Evolutionary conservation across 495 filamentous ascomycete species (phyloP), one percentile per base, ranked within the genome.

Genomic region (Podospora tetraspora): DNA sequence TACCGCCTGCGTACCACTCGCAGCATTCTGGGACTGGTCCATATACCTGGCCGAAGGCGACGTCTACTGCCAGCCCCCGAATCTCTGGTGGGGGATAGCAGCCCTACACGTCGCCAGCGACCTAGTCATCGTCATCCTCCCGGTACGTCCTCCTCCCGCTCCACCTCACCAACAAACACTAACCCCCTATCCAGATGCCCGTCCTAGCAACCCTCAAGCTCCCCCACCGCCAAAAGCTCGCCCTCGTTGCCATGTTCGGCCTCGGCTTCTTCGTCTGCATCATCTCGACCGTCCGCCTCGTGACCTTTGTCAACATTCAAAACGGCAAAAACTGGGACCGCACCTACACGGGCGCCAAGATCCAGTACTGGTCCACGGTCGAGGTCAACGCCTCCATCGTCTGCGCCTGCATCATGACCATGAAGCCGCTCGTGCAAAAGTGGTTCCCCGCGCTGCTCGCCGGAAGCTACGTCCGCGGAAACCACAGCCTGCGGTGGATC

Each of bases 211-310:
- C 63, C 3, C 11, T 74, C 11, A 77, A 74, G 16, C 62, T 77
- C 19, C 74, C 75, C 2, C 57, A 66, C 37, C 65, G 70, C 13
- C 75, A 77, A 32, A 76, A 76, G 23, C 64, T 69, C 37, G 75
- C 74, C 43, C 69, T 77, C 22, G 66, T 76, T 1, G 72, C 68
- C 10, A 69, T 77, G n/a, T 74, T 76, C 64, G 75, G 67, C 29
- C 64, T 77, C 19, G 74, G 75, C 0, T 76, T 74, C 57, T 74
- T 76, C 29, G 71, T 77, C 57, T 77, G 75, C 62, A 70, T 77
- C 57, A 66, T 77, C 60, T 73, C 72, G 10, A 61, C 71, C 27
- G 61, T 76, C 52, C 74, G 72, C 61, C 69, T 77, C 27, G 29
- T 71, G n/a, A 23, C 66, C 12, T 64, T 76, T 13, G 69, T 77